Base-by-base conservation (phyloP, 176 grass and related monocot species). In the Avena atlantica region DNA sequence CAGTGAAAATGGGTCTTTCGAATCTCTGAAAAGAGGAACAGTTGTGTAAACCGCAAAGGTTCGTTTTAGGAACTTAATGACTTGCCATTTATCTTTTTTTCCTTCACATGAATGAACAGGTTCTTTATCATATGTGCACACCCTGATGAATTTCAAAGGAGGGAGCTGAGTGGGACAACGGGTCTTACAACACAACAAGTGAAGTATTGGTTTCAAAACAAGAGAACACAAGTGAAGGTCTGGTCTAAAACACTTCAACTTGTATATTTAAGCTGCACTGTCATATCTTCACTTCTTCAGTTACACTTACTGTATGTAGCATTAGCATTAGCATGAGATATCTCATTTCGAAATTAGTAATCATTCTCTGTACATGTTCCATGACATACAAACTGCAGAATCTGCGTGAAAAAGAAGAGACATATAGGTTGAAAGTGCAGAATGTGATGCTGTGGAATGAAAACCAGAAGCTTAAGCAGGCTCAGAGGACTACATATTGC, bases 191-290 rank as follows among this genome's bases (percentile, higher is more conserved):
- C 58, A 9, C 17, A 58, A 20, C 85, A 91, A 80, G 85, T 91
- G 48, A 91, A 80, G 59, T 91, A 87, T 79, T 87, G 89, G 89
- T 91, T 91, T 81, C 80, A 91, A 24, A 91, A 91, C 67, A 91
- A 84, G 49, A 83, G 84, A 55, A 90, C 85, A 1, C 74, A 90
- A 12, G 27, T 87, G 9, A 90, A 90, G 89, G 89, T 90, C 21
- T 57, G 56, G 8, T 74, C 45, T 79, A 27, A 51, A 83, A 70
- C 71, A 89, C n/a, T 78, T 13, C 20, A 61, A 13, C 40, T 89
- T 44, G 67, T 3, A 59, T 48, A n/a, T 8, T 21, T 21, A 60
- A n/a, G 58, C 31, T 20, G 10, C 34, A 20, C 19, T 40, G 68
- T 70, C 34, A 71, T 71, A n/a, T 12, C 37, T 71, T 71, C 36